Conservation (phyloP, 2,329 filamentous ascomycete genomes). For the Pseudogymnoascus sp. region DNA sequence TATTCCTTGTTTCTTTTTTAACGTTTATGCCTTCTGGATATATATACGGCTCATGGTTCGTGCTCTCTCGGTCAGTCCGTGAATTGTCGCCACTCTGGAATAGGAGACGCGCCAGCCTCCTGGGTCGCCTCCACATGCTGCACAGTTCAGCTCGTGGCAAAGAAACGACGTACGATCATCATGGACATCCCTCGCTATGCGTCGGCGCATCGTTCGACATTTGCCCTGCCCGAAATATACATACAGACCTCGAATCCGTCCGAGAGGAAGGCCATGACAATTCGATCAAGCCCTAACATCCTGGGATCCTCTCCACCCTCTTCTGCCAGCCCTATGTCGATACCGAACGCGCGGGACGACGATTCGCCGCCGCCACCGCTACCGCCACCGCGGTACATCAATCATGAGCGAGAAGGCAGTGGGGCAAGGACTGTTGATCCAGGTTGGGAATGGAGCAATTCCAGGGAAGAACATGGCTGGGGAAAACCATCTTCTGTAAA, state of each 20-base stretch:
- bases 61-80: constrained; percentile 14
- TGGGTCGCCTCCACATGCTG: constrained; percentile 7
- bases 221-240: constrained; percentile 33
- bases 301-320: constrained; percentile 31
- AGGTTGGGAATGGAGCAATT: constrained; percentile 56
- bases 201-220: constrained; percentile 15
- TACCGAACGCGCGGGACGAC: constrained; percentile 47
- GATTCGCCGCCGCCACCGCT: constrained; percentile 48
- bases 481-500: constrained; percentile 37
- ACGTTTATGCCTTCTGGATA: not conserved
- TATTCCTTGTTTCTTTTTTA: constrained; percentile 14
- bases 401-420: constrained; percentile 36
- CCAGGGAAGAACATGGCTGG: constrained; percentile 38
- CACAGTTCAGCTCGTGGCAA: constrained; percentile 18
- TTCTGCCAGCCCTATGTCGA: constrained; percentile 50
- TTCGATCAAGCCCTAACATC: constrained; percentile 21
- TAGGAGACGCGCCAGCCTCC: constrained; percentile 9
- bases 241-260: constrained; percentile 33
- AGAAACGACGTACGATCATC: constrained; percentile 16
- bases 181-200: constrained; percentile 37
- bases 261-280: constrained; percentile 22
- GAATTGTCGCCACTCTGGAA: constrained; percentile 10
- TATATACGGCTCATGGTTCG: constrained; percentile 9
- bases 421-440: constrained; percentile 36
- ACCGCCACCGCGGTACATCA: constrained; percentile 53